These are phyloP conservation scores for Leersia perrieri DNA, from an alignment of 176 grass and related monocot species.

Conservation along the genomic window DNA sequence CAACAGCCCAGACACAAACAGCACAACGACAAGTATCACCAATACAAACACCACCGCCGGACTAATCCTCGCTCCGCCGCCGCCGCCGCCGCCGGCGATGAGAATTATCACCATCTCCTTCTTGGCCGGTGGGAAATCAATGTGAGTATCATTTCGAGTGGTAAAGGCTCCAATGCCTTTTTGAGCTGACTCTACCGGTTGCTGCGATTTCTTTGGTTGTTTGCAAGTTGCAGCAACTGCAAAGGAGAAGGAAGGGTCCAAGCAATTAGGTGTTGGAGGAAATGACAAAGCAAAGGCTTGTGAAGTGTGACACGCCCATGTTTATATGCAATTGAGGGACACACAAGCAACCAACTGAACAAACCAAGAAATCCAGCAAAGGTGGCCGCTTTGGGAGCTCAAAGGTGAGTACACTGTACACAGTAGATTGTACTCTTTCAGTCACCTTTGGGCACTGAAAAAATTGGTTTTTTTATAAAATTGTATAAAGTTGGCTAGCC, in stretches of 20 bases:
- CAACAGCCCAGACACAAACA: constrained; percentile 66
- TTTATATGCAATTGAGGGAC: constrained; percentile 12
- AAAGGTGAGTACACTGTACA: not conserved
- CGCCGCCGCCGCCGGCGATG: constrained; percentile 1
- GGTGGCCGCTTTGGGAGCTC: constrained; percentile 1
- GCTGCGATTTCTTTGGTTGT: constrained; percentile 24
- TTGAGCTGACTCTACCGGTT: constrained; percentile 27
- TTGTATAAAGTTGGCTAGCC: not conserved
- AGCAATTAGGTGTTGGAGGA: constrained; percentile 19
- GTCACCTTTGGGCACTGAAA: not conserved
- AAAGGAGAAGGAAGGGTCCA: constrained; percentile 35
- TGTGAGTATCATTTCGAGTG: constrained; percentile 40
- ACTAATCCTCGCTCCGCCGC: constrained; percentile 36
- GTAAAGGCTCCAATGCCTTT: not conserved
- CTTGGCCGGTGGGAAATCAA: constrained; percentile 7
- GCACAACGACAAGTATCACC: constrained; percentile 52
- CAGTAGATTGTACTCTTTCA: too few species aligned
- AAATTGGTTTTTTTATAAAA: not conserved
- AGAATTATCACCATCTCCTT: not conserved
- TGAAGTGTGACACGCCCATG: constrained; percentile 21
- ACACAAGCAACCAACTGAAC: constrained; percentile 7
- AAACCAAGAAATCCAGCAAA: not conserved
- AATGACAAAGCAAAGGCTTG: constrained; percentile 25
- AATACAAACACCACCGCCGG: constrained; percentile 58
- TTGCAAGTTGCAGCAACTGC: constrained; percentile 29